Conservation (phyloP, 2,329 filamentous ascomycete species). For the Sarocladium oryzae region DNA sequence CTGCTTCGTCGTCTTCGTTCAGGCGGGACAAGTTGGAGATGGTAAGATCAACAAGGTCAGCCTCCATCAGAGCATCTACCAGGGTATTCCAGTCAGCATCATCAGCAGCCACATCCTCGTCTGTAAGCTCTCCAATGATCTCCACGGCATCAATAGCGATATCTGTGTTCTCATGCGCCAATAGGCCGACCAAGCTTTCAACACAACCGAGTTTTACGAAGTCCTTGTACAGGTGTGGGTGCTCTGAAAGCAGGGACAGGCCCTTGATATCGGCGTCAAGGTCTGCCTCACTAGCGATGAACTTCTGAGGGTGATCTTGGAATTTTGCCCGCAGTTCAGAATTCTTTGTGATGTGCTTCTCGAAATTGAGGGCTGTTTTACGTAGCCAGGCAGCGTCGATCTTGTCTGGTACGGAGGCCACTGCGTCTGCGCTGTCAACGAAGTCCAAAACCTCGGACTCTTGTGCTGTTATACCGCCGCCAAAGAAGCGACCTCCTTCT, state of each 20-base stretch:
- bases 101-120: slow-evolving; percentile 81
- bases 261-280: slow-evolving; percentile 83
- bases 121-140: slow-evolving; percentile 83
- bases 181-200: slow-evolving; percentile 66
- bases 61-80: slow-evolving; percentile 59
- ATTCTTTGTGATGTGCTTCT: slow-evolving; percentile 87
- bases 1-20: slow-evolving; percentile 64
- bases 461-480: slow-evolving; percentile 75
- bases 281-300: slow-evolving; percentile 82
- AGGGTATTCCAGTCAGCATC: slow-evolving; percentile 67
- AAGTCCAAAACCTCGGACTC: slow-evolving; percentile 83
- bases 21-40: slow-evolving; percentile 73
- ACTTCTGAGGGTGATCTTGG: slow-evolving; percentile 72
- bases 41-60: slow-evolving; percentile 67
- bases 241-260: slow-evolving; percentile 79
- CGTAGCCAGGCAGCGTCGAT: slow-evolving; percentile 81
- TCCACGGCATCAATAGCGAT: slow-evolving; percentile 89
- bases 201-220: slow-evolving; percentile 71
- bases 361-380: slow-evolving; percentile 73
- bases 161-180: slow-evolving; percentile 95
- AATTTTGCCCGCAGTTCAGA: slow-evolving; percentile 81
- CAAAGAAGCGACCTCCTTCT: slow-evolving; percentile 77
- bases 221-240: slow-evolving; percentile 74
- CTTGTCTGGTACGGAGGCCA: slow-evolving; percentile 51
- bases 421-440: slow-evolving; percentile 52